These are phyloP conservation scores for Gilbertella persicaria DNA, from an alignment of 371 early-diverging fungal species.

Conservation along the genomic window DNA sequence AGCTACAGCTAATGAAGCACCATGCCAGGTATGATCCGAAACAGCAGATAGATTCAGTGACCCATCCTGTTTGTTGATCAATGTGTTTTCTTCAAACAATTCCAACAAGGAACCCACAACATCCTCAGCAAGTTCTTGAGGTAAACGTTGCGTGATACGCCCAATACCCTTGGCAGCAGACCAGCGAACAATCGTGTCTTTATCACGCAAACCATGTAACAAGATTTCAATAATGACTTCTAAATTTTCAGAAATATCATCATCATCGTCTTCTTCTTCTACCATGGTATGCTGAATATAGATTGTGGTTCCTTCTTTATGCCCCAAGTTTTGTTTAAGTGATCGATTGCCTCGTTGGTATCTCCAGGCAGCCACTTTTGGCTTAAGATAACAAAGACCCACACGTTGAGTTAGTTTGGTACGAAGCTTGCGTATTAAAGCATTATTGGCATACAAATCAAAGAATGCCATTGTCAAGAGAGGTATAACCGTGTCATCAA, in stretches of 20 bases:
- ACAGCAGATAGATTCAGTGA: constrained; percentile 75
- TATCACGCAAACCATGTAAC: constrained; percentile 80
- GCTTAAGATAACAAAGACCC: constrained; percentile 73
- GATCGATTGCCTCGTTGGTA: constrained; percentile 70
- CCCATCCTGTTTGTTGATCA: constrained; percentile 26
- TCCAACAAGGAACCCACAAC: constrained; percentile 76
- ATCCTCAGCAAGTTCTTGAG: constrained; percentile 79
- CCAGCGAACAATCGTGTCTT: constrained; percentile 96
- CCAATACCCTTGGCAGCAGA: constrained; percentile 95
- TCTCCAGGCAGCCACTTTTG: constrained; percentile 77
- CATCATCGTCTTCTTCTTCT: constrained; percentile 57
- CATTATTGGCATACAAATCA: constrained; percentile 60
- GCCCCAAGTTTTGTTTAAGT: constrained; percentile 46
- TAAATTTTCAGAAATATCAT: constrained; percentile 69
- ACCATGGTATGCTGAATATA: constrained; percentile 6
- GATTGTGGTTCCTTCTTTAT: constrained; percentile 1
- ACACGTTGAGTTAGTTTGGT: constrained; percentile 84
- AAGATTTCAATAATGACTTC: constrained; percentile 81
- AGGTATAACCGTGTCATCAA: constrained; percentile 57
- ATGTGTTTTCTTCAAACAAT: constrained; percentile 72
- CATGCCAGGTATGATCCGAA: constrained; percentile 94
- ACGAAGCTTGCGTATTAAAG: constrained; percentile 77
- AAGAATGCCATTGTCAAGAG: constrained; percentile 54
- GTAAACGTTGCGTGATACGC: constrained; percentile 80
- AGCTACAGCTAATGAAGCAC: constrained; percentile 90